These are phyloP conservation scores for Trichosporon sp. DNA, from an alignment of 1,284 basidiomycete genomes.

Conservation along the genomic window DNA sequence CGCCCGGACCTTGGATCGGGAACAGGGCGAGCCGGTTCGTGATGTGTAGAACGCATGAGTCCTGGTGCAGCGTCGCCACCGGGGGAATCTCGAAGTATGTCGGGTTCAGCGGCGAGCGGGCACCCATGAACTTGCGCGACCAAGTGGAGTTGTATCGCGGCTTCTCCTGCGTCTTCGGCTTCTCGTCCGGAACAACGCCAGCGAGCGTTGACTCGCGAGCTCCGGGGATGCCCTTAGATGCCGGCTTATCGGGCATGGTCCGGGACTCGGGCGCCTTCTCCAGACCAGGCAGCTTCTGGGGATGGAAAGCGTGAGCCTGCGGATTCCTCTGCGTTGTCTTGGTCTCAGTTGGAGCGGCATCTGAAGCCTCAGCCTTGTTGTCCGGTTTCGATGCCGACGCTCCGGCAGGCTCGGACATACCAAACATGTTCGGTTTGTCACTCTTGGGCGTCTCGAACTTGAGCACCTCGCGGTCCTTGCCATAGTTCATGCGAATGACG, in stretches of 20 bases:
- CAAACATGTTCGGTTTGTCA: neutral
- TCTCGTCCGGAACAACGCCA: conserved; percentile 1
- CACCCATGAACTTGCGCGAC: conserved; percentile 58
- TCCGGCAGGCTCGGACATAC: neutral
- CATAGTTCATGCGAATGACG: conserved; percentile 43
- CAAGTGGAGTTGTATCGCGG: conserved; percentile 50
- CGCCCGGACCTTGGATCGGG: conserved; percentile 58
- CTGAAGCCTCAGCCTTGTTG: neutral
- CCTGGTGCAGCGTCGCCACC: conserved; percentile 54
- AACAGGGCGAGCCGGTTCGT: conserved; percentile 53
- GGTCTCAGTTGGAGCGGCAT: neutral
- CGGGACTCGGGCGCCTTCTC: conserved; percentile 4
- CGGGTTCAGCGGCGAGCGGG: conserved; percentile 57
- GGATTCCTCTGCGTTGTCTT: neutral
- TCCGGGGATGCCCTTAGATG: conserved; percentile 4
- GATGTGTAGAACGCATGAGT: conserved; percentile 52
- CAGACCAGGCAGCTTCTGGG: neutral
- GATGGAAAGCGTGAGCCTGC: neutral
- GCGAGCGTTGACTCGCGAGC: conserved; percentile 1
- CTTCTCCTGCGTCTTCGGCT: conserved; percentile 14
- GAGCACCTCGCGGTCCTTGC: conserved; percentile 44
- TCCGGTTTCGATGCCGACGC: neutral
- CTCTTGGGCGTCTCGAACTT: conserved; percentile 26
- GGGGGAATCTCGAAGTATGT: conserved; percentile 57
- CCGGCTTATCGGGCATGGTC: neutral